Percentiles rank a stretch among this genome's conserved stretches.
Evolutionary conservation across 148 eudicot species (phyloP).

Genomic region (Cornus florida): DNA sequence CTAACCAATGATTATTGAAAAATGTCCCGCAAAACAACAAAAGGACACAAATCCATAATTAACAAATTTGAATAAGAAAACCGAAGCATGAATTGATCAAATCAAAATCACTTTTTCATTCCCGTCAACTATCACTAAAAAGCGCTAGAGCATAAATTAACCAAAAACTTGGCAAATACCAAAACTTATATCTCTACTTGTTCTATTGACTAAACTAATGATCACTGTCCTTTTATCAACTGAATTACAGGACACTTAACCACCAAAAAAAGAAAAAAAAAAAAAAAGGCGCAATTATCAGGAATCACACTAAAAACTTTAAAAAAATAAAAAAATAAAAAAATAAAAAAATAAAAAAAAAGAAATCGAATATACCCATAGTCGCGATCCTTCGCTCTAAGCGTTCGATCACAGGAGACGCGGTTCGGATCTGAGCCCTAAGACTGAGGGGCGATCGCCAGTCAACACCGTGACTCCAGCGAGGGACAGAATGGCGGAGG

Average conservation of each 20-base stretch:
- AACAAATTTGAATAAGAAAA: too few relatives aligned
- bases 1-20: too few relatives aligned
- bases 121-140: neutral
- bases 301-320: neutral
- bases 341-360: neutral
- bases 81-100: neutral
- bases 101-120: neutral
- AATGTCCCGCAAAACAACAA: slow-evolving; percentile 3
- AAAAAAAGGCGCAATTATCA: neutral
- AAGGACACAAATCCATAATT: neutral
- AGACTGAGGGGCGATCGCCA: slow-evolving; percentile 57
- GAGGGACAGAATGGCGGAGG: slow-evolving; percentile 30
- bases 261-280: neutral
- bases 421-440: slow-evolving; percentile 57
- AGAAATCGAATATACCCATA: slow-evolving; percentile 52
- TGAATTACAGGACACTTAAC: neutral
- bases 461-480: slow-evolving; percentile 63
- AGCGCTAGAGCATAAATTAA: neutral
- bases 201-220: neutral
- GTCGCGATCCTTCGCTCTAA: slow-evolving; percentile 70
- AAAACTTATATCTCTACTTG: neutral
- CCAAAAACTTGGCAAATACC: neutral
- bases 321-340: neutral
- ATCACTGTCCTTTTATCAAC: neutral
- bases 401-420: slow-evolving; percentile 53